These are phyloP conservation scores for Penicillium olsonii DNA, from an alignment of 2,329 filamentous ascomycete species.

Conservation along the genomic window DNA sequence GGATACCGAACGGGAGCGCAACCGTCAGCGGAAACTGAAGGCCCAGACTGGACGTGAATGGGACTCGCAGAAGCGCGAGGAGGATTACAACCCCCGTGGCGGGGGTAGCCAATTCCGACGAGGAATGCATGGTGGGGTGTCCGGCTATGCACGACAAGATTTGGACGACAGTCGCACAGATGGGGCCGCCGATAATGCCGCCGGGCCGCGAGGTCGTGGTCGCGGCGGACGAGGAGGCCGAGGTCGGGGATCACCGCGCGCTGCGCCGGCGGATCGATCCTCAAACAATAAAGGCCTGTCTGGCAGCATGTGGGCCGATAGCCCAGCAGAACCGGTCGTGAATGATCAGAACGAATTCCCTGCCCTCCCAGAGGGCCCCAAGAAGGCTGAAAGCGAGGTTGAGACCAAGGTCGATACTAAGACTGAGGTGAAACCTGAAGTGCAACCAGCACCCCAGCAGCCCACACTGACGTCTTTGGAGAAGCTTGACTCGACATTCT, in stretches of 20 bases:
- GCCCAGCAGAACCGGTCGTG: slow-evolving; percentile 23
- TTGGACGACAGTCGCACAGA: slow-evolving; percentile 28
- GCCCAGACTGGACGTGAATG: slow-evolving; percentile 62
- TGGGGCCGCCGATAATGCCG: slow-evolving; percentile 23
- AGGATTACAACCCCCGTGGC: slow-evolving; percentile 51
- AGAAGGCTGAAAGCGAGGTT: slow-evolving; percentile 20
- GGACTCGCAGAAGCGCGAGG: slow-evolving; percentile 63
- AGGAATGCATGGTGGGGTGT: slow-evolving; percentile 55
- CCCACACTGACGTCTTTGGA: slow-evolving; percentile 17
- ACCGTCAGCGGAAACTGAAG: slow-evolving; percentile 60
- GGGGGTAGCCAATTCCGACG: slow-evolving; percentile 48
- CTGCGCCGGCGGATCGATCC: slow-evolving; percentile 24
- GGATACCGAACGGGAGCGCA: slow-evolving; percentile 64
- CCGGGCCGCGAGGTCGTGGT: slow-evolving; percentile 34
- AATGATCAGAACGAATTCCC: slow-evolving; percentile 39
- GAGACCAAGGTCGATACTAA: slow-evolving; percentile 4
- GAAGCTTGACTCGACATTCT: slow-evolving; percentile 29
- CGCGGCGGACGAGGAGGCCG: slow-evolving; percentile 28
- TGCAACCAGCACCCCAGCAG: background rate
- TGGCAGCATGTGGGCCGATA: slow-evolving; percentile 13
- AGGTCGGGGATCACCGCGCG: slow-evolving; percentile 28
- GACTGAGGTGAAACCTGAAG: background rate
- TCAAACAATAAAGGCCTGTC: slow-evolving; percentile 20
- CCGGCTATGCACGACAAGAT: slow-evolving; percentile 35
- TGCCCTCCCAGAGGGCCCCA: slow-evolving; percentile 32